Base-by-base conservation (phyloP, 306 rosid genomes). In the Begonia loranthoides region DNA sequence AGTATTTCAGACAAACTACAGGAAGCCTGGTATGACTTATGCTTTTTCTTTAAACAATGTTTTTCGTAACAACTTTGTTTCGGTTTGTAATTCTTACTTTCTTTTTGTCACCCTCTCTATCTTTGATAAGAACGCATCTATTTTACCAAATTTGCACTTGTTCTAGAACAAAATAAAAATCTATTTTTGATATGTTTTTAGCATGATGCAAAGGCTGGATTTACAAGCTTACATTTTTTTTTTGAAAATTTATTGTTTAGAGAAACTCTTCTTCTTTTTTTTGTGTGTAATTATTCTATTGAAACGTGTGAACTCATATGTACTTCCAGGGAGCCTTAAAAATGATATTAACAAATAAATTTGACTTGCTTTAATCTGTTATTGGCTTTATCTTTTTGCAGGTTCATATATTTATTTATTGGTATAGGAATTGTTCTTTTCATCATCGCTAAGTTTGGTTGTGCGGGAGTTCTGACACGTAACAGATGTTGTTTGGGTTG, bases 371-470 rank as follows among this genome's bases (percentile, higher is more conserved):
- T 19, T 49, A 45, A 8, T 56, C 39, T 21, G 54, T 56, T 52
- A 65, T 14, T 15, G 63, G 15, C 40, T 59, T 40, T 1, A 13
- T 62, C 57, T 22, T 54, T 60, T 58, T 76, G 65, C 89, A 88
- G 97, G 97, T 88, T 88, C 69, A 79, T 88, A 64, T 88, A 79
- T 78, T 45, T 81, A 56, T 84, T 88, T 70, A 84, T 88, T 69
- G 97, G 84, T 51, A 41, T 81, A 13, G 97, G 97, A 64, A 87
- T 12, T 15, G 65, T 73, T 71, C 70, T 88, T 70, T 73, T 88
- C 15, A 54, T 84, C 61, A 45, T 88, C 66, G 84, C 97, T 66
- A 84, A 83, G 63, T 84, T 74, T 69, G 97, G 97, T 49, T 88
- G 97, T 62, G 67, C 84, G 43, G 97, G 89, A 65, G 72, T 84